Conservation (phyloP, 768 basidiomycete genomes). For the Leccinellum albellum region DNA sequence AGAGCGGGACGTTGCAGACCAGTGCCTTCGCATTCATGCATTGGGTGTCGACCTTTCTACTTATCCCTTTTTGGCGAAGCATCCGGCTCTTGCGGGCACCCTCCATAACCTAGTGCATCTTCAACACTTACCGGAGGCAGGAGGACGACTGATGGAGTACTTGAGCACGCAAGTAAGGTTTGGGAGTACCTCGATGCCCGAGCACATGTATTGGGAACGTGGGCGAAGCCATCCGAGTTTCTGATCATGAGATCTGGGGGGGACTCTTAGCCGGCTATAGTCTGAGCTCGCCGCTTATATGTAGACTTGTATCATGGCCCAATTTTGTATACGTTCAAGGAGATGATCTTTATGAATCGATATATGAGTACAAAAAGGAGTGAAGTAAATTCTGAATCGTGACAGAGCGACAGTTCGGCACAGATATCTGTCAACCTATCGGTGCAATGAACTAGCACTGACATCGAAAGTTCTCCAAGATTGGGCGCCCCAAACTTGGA, state of each 20-base stretch:
- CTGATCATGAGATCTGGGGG: neutral
- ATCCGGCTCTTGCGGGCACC: neutral
- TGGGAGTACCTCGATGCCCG: neutral
- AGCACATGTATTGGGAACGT: conserved; percentile 8
- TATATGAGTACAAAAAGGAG: too few relatives aligned
- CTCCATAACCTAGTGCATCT: neutral
- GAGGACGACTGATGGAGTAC: neutral
- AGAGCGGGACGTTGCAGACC: neutral
- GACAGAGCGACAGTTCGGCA: too few relatives aligned
- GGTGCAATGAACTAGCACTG: too few relatives aligned
- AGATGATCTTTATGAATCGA: too few relatives aligned
- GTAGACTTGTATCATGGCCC: too few relatives aligned
- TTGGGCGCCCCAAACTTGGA: too few relatives aligned
- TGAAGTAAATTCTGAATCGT: too few relatives aligned
- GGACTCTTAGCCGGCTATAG: too few relatives aligned
- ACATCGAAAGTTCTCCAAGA: too few relatives aligned
- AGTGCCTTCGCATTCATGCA: conserved; percentile 6
- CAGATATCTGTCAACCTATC: too few relatives aligned
- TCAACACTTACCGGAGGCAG: neutral
- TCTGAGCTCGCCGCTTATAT: too few relatives aligned
- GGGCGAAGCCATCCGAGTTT: neutral
- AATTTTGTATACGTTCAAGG: too few relatives aligned
- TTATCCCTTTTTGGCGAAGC: conserved; percentile 1
- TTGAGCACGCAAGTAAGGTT: neutral
- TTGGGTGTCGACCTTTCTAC: neutral